Conservation (phyloP, 495 filamentous ascomycete genomes). For the Neurospora pannonica region DNA sequence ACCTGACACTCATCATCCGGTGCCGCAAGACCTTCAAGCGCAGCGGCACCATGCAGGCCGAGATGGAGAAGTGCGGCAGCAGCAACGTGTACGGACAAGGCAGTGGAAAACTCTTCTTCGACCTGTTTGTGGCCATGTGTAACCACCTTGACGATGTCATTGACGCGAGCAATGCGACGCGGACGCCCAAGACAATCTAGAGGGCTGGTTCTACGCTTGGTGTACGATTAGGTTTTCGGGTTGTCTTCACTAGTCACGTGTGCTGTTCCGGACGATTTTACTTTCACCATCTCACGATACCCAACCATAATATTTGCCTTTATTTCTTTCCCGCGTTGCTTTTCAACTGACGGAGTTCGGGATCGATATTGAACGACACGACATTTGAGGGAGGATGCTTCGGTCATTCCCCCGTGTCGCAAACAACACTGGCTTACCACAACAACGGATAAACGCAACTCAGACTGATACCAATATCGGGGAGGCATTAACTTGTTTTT, state of each 20-base stretch:
- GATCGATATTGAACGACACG: neutral
- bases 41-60: slow-evolving; percentile 93
- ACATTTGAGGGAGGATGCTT: neutral
- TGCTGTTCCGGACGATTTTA: slow-evolving; percentile 17
- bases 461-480: neutral
- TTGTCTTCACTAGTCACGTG: slow-evolving; percentile 7
- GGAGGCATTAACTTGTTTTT: neutral
- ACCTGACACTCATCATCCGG: slow-evolving; percentile 88
- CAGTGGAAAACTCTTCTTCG: slow-evolving; percentile 85
- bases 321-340: neutral
- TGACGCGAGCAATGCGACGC: slow-evolving; percentile 41
- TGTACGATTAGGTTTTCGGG: slow-evolving; percentile 12
- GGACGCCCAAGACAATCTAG: slow-evolving; percentile 43
- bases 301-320: slow-evolving; percentile 19
- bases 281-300: slow-evolving; percentile 35
- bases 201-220: slow-evolving; percentile 12
- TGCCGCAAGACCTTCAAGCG: slow-evolving; percentile 90
- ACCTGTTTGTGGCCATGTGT: slow-evolving; percentile 94
- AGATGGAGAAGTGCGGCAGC: slow-evolving; percentile 67
- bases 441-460: neutral
- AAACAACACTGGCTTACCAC: neutral
- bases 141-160: slow-evolving; percentile 90
- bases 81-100: slow-evolving; percentile 38
- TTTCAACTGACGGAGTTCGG: neutral
- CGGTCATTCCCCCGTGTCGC: neutral